Conservation (phyloP, 805 yeast species). For the Kuraishia ogatae region DNA sequence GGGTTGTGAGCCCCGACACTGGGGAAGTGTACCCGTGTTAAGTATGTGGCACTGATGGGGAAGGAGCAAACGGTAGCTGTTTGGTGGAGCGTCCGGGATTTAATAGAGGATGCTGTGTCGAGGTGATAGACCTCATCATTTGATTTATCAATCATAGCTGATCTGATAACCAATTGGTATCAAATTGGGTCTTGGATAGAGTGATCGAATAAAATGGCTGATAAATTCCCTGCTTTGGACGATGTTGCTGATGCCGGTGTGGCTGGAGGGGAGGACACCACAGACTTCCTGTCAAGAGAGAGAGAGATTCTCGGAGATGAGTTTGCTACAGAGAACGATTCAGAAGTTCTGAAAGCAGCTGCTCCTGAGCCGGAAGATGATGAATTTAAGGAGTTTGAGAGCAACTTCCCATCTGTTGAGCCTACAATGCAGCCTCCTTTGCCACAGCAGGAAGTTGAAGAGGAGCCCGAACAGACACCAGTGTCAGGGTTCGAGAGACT, state of each 20-base stretch:
- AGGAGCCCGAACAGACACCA: constrained; percentile 5
- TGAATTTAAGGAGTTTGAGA: constrained; percentile 51
- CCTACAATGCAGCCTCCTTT: constrained; percentile 16
- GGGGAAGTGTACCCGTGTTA: background rate
- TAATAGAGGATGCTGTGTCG: background rate
- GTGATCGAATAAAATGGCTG: constrained; percentile 40
- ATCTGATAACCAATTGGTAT: background rate
- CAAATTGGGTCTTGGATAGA: background rate
- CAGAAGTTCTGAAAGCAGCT: constrained; percentile 29
- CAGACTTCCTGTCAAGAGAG: constrained; percentile 63
- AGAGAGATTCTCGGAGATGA: constrained; percentile 63
- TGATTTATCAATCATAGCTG: background rate
- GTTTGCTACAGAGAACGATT: constrained; percentile 58
- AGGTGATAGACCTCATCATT: background rate
- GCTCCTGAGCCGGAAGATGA: constrained; percentile 24
- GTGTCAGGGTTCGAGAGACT: constrained; percentile 12
- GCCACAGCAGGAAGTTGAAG: constrained; percentile 4
- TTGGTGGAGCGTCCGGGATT: too few relatives aligned
- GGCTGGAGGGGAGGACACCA: constrained; percentile 26
- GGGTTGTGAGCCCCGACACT: background rate
- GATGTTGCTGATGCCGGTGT: constrained; percentile 26
- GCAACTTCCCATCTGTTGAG: constrained; percentile 54
- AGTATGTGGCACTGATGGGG: background rate
- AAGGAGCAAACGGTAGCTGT: background rate
- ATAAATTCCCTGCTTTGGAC: constrained; percentile 67